Percentiles rank a stretch among this genome's conserved stretches.
Conservation (phyloP, 2,329 filamentous ascomycete species). For the Didymellaceae sp. region DNA sequence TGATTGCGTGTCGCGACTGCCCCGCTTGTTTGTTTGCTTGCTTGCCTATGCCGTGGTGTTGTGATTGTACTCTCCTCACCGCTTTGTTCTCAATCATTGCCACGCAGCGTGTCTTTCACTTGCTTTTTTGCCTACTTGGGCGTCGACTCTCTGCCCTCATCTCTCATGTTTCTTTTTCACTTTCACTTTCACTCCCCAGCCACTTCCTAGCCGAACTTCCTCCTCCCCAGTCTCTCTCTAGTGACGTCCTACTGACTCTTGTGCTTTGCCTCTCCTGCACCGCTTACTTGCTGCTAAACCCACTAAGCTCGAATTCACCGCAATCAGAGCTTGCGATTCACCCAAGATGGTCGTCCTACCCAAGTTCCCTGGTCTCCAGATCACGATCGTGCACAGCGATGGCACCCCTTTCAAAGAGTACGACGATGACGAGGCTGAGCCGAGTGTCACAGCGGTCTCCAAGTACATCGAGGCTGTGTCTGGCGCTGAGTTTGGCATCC, state of each 20-base stretch:
- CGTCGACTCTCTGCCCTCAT: too few species aligned
- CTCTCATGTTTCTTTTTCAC: slow-evolving; percentile 4
- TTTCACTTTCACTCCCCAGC: background rate
- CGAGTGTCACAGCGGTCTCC: slow-evolving; percentile 4
- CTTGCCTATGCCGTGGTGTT: too few species aligned
- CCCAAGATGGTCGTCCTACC: slow-evolving; percentile 29
- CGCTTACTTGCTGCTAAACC: background rate
- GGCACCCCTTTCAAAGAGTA: slow-evolving; percentile 32
- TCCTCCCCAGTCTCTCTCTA: too few species aligned
- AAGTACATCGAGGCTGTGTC: slow-evolving; percentile 44
- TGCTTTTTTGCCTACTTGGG: too few species aligned
- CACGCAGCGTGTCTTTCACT: too few species aligned
- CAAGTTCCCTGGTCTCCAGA: slow-evolving; percentile 19
- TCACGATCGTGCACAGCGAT: slow-evolving; percentile 26
- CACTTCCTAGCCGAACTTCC: too few species aligned
- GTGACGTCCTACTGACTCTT: too few species aligned
- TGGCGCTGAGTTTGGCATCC: slow-evolving; percentile 29
- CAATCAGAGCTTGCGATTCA: background rate
- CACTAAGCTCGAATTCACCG: too few species aligned
- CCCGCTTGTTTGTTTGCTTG: background rate
- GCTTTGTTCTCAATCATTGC: too few species aligned
- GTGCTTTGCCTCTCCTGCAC: background rate
- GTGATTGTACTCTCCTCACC: too few species aligned
- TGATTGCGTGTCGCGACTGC: background rate
- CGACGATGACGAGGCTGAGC: slow-evolving; percentile 30